Evolutionary conservation across 2,329 filamentous ascomycete species (phyloP).

Genomic region (Boeremia exigua): DNA sequence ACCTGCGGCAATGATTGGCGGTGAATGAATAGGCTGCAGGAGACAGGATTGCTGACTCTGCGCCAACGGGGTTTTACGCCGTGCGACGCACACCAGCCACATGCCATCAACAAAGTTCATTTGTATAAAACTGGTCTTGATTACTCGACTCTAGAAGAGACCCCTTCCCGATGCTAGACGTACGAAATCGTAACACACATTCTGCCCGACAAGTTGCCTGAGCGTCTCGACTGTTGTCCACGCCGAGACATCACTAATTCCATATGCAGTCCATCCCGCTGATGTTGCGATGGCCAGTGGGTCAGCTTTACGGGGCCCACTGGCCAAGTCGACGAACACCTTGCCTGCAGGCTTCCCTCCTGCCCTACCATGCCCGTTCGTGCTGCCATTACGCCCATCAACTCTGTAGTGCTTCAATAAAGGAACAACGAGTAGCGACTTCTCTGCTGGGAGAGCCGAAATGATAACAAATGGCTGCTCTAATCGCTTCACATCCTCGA

Average conservation of each 20-base stretch:
- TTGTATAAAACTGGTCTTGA: slow-evolving; percentile 18
- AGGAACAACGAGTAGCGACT: slow-evolving; percentile 78
- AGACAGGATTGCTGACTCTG: slow-evolving; percentile 1
- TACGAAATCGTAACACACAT: slow-evolving; percentile 88
- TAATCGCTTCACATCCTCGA: slow-evolving; percentile 81
- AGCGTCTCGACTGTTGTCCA: slow-evolving; percentile 86
- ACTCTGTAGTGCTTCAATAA: slow-evolving; percentile 73
- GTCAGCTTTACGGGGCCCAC: slow-evolving; percentile 69
- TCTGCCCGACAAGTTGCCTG: slow-evolving; percentile 79
- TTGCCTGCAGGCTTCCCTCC: slow-evolving; percentile 55
- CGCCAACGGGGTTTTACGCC: slow-evolving; percentile 4
- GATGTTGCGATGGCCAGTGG: slow-evolving; percentile 73
- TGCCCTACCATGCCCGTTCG: slow-evolving; percentile 23
- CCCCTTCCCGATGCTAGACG: slow-evolving; percentile 70
- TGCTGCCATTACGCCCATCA: slow-evolving; percentile 49
- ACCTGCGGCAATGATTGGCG: slow-evolving; percentile 5
- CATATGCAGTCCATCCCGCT: slow-evolving; percentile 80
- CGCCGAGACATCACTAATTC: slow-evolving; percentile 77
- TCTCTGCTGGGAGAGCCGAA: slow-evolving; percentile 78
- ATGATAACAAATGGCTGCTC: slow-evolving; percentile 83
- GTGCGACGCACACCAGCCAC: slow-evolving; percentile 12
- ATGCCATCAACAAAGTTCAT: slow-evolving; percentile 6
- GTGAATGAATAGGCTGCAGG: slow-evolving; percentile 1
- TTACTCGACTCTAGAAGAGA: slow-evolving; percentile 50
- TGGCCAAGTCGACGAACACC: slow-evolving; percentile 82